phyloP scores from a whole-genome alignment of 2,329 filamentous ascomycete genomes.

The Nigrograna mackinnonii region DNA sequence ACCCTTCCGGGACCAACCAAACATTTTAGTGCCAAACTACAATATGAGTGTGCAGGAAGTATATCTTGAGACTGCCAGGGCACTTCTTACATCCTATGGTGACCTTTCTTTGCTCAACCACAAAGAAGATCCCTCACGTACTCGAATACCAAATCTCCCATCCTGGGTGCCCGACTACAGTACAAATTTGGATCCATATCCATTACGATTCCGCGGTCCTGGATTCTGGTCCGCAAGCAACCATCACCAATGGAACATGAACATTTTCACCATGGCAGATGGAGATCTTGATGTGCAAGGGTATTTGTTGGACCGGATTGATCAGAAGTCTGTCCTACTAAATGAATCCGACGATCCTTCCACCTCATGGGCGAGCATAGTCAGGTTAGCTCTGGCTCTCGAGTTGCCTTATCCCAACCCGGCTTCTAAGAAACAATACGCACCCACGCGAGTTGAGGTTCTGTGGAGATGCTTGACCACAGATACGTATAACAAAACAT shows the following conservation, averaged over 20 bases:
- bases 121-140: constrained; percentile 21
- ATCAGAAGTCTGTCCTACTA: constrained; percentile 14
- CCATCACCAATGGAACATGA: constrained; percentile 12
- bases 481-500: constrained; percentile 22
- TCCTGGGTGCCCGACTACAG: constrained; percentile 32
- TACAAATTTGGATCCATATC: constrained; percentile 23
- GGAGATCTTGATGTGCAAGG: constrained; percentile 24
- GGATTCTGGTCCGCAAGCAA: constrained; percentile 19
- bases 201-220: constrained; percentile 22
- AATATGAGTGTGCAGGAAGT: constrained; percentile 22
- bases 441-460: constrained; percentile 22
- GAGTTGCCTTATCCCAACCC: constrained; percentile 18
- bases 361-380: constrained; percentile 23
- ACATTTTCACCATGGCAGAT: constrained; percentile 12
- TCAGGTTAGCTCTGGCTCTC: constrained; percentile 21
- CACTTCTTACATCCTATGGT: constrained; percentile 17
- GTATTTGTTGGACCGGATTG: constrained; percentile 17
- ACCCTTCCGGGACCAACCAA: constrained; percentile 21
- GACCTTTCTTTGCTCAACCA: constrained; percentile 26
- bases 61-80: constrained; percentile 17
- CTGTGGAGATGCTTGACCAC: constrained; percentile 27
- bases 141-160: constrained; percentile 17
- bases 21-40: constrained; percentile 20
- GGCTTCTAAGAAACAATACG: neutral
- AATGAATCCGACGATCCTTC: constrained; percentile 20